These are phyloP conservation scores for Pestalotiopsis sp. DNA, from an alignment of 2,329 filamentous ascomycete genomes.

Conservation along the genomic window DNA sequence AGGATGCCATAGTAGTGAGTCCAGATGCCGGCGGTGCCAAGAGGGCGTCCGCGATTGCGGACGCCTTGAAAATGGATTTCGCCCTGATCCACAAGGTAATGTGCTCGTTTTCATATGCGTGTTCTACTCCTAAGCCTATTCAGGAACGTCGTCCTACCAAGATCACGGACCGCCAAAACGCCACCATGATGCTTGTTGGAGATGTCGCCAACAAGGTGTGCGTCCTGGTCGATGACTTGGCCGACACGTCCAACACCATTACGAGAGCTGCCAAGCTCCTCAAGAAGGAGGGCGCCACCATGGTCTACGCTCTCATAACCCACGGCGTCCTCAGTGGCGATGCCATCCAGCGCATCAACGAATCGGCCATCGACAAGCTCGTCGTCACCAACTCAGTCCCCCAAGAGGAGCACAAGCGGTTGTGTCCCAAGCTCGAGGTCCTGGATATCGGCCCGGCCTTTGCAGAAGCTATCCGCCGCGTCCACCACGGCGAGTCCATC, in stretches of 20 bases:
- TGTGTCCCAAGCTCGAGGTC: constrained; percentile 88
- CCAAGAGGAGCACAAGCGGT: constrained; percentile 75
- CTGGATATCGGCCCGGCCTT: constrained; percentile 90
- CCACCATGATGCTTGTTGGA: constrained; percentile 94
- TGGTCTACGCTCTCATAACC: constrained; percentile 89
- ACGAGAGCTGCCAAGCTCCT: constrained; percentile 93
- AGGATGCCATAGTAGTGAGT: constrained; percentile 88
- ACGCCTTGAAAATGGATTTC: constrained; percentile 91
- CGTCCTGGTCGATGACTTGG: constrained; percentile 92
- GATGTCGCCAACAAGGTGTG: constrained; percentile 79
- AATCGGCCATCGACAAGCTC: constrained; percentile 88
- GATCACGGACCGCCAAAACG: constrained; percentile 86
- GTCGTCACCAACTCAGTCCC: constrained; percentile 95
- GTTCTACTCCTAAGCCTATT: constrained; percentile 34
- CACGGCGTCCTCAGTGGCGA: constrained; percentile 96
- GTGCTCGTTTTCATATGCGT: constrained; percentile 26
- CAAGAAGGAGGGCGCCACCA: constrained; percentile 89
- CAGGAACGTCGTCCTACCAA: constrained; percentile 88
- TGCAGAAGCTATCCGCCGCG: constrained; percentile 91
- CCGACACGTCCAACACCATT: constrained; percentile 96
- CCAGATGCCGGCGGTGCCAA: constrained; percentile 97
- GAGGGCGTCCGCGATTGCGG: constrained; percentile 91
- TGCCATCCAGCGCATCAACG: constrained; percentile 92
- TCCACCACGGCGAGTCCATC: constrained; percentile 97
- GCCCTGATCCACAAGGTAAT: constrained; percentile 96